A percentile compares a stretch with the other conserved stretches of the same genome.
These are phyloP conservation scores for Scheffersomyces ergatensis DNA, from an alignment of 805 yeast species.

Conservation along the genomic window DNA sequence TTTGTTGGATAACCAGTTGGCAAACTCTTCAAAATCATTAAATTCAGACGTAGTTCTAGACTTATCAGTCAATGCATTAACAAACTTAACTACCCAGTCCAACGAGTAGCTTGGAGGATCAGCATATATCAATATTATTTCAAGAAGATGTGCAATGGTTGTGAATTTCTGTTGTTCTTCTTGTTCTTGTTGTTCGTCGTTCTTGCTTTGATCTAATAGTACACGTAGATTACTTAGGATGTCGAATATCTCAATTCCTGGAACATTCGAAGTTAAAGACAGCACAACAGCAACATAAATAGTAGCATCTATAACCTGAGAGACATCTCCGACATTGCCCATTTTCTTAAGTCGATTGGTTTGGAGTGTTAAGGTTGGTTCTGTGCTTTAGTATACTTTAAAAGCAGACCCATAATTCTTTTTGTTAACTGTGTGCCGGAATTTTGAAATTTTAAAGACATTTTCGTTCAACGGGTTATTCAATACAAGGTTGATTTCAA, in stretches of 20 bases:
- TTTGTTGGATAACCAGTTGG: not conserved
- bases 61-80: not conserved
- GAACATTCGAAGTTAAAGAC: not conserved
- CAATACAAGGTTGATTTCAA: no score
- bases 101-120: constrained; percentile 6
- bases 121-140: constrained; percentile 7
- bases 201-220: not conserved
- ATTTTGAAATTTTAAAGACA: no score
- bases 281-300: constrained; percentile 3
- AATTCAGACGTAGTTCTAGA: not conserved
- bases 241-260: not conserved
- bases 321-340: not conserved
- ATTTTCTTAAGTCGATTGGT: no score
- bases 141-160: constrained; percentile 5
- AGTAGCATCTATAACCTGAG: constrained; percentile 4
- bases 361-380: no score
- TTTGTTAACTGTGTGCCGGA: no score
- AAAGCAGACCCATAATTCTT: no score
- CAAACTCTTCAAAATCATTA: constrained; percentile 5
- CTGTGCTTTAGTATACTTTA: no score
- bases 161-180: constrained; percentile 1
- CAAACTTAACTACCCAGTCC: constrained; percentile 1
- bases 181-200: not conserved
- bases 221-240: not conserved
- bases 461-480: no score